Evolutionary conservation across 2,329 filamentous ascomycete species (phyloP).

Genomic region (Diaporthe sp.): DNA sequence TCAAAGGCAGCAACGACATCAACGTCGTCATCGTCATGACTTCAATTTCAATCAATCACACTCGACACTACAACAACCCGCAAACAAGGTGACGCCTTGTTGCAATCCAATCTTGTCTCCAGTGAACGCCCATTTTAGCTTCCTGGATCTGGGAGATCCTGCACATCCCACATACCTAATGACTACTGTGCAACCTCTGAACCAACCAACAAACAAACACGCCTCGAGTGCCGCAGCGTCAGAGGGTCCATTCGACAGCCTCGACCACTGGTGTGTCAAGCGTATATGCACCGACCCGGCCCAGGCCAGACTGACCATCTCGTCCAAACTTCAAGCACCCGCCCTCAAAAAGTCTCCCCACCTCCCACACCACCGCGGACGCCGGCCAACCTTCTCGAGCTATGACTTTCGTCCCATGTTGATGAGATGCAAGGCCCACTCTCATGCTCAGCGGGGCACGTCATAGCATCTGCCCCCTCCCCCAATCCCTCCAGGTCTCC

Average conservation of each 20-base stretch:
- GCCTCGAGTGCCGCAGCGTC: background rate
- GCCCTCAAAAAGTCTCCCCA: slow-evolving; percentile 3
- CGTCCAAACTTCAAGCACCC: slow-evolving; percentile 16
- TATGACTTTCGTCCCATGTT: slow-evolving; percentile 24
- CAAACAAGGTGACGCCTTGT: background rate
- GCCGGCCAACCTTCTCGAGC: slow-evolving; percentile 11
- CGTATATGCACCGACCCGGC: background rate
- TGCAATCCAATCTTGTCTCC: background rate
- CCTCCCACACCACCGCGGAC: slow-evolving; percentile 10
- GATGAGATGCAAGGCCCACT: slow-evolving; percentile 21
- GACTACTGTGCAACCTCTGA: background rate
- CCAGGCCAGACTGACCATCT: background rate
- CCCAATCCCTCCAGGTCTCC: background rate
- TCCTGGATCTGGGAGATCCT: slow-evolving; percentile 13
- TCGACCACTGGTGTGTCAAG: background rate
- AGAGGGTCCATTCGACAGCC: background rate
- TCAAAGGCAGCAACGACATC: background rate
- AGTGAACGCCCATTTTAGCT: slow-evolving; percentile 5
- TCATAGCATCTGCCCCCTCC: slow-evolving; percentile 14
- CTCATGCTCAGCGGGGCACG: slow-evolving; percentile 12
- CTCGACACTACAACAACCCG: background rate
- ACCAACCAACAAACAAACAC: background rate
- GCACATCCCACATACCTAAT: slow-evolving; percentile 8
- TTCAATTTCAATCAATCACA: background rate
- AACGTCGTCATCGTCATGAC: background rate